A percentile compares a stretch with the other conserved stretches of the same genome.
phyloP scores from a whole-genome alignment of 805 yeast species.

The Wickerhamiella sorbophila region DNA sequence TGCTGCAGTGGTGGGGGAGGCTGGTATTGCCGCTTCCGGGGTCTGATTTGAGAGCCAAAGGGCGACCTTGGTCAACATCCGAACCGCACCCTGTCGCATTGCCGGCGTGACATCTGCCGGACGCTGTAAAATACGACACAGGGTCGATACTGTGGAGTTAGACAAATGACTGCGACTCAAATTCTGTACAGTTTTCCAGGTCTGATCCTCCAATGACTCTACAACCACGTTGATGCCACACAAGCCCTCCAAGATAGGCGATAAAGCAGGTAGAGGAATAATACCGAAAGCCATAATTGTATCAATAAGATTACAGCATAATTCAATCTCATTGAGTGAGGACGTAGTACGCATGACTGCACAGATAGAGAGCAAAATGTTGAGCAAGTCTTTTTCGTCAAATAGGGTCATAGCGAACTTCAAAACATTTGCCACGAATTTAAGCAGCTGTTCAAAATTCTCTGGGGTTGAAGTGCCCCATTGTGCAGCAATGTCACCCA shows the following conservation, averaged over 20 bases:
- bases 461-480: slow-evolving; percentile 21
- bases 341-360: slow-evolving; percentile 31
- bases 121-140: slow-evolving; percentile 24
- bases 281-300: slow-evolving; percentile 33
- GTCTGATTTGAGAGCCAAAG: slow-evolving; percentile 1
- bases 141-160: slow-evolving; percentile 22
- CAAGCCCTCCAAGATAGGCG: slow-evolving; percentile 30
- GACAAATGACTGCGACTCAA: slow-evolving; percentile 30
- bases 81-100: slow-evolving; percentile 26
- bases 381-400: slow-evolving; percentile 28
- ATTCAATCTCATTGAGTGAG: slow-evolving; percentile 25
- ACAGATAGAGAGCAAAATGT: slow-evolving; percentile 26
- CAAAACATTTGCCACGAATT: slow-evolving; percentile 32
- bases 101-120: slow-evolving; percentile 20
- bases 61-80: slow-evolving; percentile 21
- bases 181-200: slow-evolving; percentile 29
- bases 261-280: slow-evolving; percentile 31
- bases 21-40: background rate
- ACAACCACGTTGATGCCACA: slow-evolving; percentile 32
- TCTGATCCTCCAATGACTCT: slow-evolving; percentile 24
- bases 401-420: slow-evolving; percentile 35
- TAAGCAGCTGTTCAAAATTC: slow-evolving; percentile 23
- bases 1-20: background rate
- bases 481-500: slow-evolving; percentile 17
- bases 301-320: slow-evolving; percentile 31